Evolutionary conservation across 2,329 filamentous ascomycete genomes (phyloP).

Genomic region (Myrmaecium sp.): DNA sequence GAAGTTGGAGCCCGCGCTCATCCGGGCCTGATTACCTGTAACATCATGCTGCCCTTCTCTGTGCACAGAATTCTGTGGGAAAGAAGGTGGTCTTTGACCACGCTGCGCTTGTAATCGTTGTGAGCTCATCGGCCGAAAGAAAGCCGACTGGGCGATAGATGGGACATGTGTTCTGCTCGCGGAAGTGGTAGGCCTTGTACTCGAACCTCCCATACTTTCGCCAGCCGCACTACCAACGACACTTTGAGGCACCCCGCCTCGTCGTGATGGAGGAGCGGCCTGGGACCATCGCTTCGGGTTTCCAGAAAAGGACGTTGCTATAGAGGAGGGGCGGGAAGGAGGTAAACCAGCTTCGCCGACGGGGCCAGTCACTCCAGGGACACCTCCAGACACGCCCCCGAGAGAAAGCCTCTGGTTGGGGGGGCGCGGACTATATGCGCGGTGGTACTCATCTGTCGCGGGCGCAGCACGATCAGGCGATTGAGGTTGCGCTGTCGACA

Average conservation of each 20-base stretch:
- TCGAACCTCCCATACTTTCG: constrained; percentile 25
- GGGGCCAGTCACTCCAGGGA: constrained; percentile 26
- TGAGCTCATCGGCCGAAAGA: constrained; percentile 94
- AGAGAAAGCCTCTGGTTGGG: too few species aligned
- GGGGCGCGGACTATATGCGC: too few species aligned
- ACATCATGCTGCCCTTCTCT: constrained; percentile 14
- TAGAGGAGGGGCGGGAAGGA: constrained; percentile 28
- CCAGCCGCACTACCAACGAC: constrained; percentile 16
- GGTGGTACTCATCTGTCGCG: too few species aligned
- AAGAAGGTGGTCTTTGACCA: constrained; percentile 35
- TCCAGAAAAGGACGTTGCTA: constrained; percentile 19
- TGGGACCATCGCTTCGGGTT: constrained; percentile 35
- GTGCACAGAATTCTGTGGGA: constrained; percentile 17
- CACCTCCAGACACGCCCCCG: too few species aligned
- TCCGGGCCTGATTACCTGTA: constrained; percentile 18
- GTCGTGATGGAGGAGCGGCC: constrained; percentile 38
- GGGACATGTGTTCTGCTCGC: constrained; percentile 77
- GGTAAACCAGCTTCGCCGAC: constrained; percentile 30
- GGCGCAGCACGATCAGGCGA: too few species aligned
- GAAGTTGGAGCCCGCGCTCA: constrained; percentile 20
- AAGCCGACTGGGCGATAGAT: constrained; percentile 72
- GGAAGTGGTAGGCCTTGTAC: constrained; percentile 44
- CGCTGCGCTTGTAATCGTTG: constrained; percentile 85
- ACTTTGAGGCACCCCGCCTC: constrained; percentile 21
- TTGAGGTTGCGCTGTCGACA: too few species aligned